Evolutionary conservation across 108 stramenopile species (phyloP), one percentile per base, ranked within the genome.

Genomic region (Mediolabrus comicus): DNA sequence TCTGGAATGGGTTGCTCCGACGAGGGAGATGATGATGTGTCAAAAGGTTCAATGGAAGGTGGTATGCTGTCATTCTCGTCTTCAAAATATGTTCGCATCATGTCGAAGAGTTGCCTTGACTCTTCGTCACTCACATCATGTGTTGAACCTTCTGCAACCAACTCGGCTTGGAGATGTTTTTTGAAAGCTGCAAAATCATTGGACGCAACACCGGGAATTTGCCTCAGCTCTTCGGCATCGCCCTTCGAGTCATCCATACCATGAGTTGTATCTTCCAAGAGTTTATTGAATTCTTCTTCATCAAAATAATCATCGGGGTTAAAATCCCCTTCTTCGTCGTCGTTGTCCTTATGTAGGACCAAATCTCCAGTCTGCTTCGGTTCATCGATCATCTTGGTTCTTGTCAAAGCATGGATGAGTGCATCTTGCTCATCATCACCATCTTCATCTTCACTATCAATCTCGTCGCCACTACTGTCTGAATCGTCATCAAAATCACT

Each of bases 221-320:
- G 39, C n/a, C 46, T 41, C 3, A 80, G 34, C 26, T 75, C 80
- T 43, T 83, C 71, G 14, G 59, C 66, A 25, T 77, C 79, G 54
- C 72, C 56, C 32, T 76, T 74, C 3, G 65, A 19, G 3, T 67
- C 67, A 25, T 64, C 69, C 36, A 83, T 83, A 17, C 84, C 85
- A 54, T 66, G 60, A 60, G 72, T 62, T 26, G 85, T 68, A 25
- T 83, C 85, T 49, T 77, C 53, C 66, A 79, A 71, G 41, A 90
- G 72, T 43, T 71, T 57, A 12, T 79, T 71, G 59, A 87, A 90
- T 29, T 75, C 77, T 25, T 82, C 83, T 68, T 85, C 87, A 26
- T 85, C 84, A 9, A 86, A 30, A 22, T 67, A 55, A 25, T 75
- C 81, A 59, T 80, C 76, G 17, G 58, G 30, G 39, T 80, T 65